Percentiles rank a stretch among this genome's conserved stretches.
phyloP scores from a whole-genome alignment of 2,329 filamentous ascomycete species.

The Coniochaeta sp. region DNA sequence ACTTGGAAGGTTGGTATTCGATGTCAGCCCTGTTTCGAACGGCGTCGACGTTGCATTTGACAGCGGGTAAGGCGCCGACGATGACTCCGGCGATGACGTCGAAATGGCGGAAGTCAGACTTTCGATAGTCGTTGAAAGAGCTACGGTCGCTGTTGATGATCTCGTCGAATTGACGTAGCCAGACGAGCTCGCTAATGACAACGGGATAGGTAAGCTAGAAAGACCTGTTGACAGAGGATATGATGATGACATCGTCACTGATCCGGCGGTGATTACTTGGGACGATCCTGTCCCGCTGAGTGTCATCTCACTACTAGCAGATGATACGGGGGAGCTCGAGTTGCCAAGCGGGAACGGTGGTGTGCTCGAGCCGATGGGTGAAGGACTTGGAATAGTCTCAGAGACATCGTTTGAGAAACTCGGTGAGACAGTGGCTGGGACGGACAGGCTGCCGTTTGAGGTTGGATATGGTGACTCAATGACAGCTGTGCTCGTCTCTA shows the following conservation, averaged over 20 bases:
- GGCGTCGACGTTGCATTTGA: background rate
- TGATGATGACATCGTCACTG: background rate
- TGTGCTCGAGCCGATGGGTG: background rate
- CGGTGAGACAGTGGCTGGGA: slow-evolving; percentile 3
- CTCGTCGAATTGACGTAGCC: background rate
- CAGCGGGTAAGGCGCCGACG: background rate
- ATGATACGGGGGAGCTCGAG: background rate
- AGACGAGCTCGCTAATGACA: background rate
- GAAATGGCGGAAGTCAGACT: background rate
- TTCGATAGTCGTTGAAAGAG: background rate
- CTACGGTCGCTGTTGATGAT: background rate
- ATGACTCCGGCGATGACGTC: background rate
- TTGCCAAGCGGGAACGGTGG: slow-evolving; percentile 5
- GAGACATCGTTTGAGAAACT: background rate
- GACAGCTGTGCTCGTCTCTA: background rate
- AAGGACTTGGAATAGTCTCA: background rate
- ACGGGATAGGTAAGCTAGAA: background rate
- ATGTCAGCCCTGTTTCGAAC: background rate
- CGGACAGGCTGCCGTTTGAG: background rate
- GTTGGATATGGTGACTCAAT: background rate
- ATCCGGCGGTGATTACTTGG: background rate
- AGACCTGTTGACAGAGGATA: background rate
- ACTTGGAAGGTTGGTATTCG: background rate
- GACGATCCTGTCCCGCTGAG: background rate
- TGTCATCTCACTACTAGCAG: background rate